Evolutionary conservation across 2,329 filamentous ascomycete genomes (phyloP).

Genomic region (Aspergillus fumigatus): DNA sequence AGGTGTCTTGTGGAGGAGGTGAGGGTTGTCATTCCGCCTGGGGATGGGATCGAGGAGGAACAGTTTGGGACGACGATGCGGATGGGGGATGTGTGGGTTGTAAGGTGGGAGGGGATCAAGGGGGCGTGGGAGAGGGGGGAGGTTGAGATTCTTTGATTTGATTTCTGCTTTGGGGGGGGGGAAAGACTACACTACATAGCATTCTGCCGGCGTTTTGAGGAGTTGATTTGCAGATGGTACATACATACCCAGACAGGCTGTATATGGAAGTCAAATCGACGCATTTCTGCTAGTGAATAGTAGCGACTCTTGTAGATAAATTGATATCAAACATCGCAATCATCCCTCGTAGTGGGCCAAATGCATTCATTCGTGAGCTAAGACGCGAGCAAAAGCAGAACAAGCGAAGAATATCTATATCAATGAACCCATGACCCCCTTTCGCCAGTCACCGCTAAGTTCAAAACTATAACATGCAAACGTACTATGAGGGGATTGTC

Average conservation of each 20-base stretch:
- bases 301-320: background rate
- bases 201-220: background rate
- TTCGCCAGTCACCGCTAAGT: constrained; percentile 23
- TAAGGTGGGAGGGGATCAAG: constrained; percentile 72
- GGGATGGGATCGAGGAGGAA: constrained; percentile 25
- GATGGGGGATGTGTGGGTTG: constrained; percentile 63
- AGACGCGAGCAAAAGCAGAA: background rate
- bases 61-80: constrained; percentile 36
- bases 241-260: background rate
- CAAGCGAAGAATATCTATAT: constrained; percentile 8
- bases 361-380: background rate
- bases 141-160: constrained; percentile 38
- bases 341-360: background rate
- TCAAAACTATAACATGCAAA: constrained; percentile 5
- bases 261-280: background rate
- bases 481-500: background rate
- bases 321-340: background rate
- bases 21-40: constrained; percentile 33
- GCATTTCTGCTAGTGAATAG: constrained; percentile 2
- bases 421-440: constrained; percentile 5
- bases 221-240: background rate
- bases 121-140: constrained; percentile 40
- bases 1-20: constrained; percentile 52
- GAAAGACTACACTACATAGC: background rate
- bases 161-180: background rate